Percentiles rank a stretch among this genome's conserved stretches.
These are phyloP conservation scores for Chamaecyparis obtusa DNA, from an alignment of 75 land plant genomes.

Conservation along the genomic window DNA sequence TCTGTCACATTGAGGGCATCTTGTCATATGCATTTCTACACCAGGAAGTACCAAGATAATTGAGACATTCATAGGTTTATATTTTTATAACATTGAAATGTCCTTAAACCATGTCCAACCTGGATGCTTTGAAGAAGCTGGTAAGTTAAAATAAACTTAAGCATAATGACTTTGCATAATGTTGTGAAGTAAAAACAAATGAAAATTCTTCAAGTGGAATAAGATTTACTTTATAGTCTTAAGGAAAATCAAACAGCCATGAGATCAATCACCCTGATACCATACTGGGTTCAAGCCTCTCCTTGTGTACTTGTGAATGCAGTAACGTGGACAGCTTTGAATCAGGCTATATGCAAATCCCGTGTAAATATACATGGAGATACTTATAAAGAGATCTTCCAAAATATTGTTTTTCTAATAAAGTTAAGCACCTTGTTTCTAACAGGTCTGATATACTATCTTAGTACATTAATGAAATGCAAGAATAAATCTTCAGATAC, in stretches of 20 bases:
- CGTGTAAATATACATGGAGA: background rate
- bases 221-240: background rate
- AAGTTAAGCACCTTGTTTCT: background rate
- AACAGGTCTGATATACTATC: background rate
- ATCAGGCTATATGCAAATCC: background rate
- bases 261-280: background rate
- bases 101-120: background rate
- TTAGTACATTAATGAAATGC: background rate
- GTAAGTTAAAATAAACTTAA: background rate
- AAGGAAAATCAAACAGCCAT: background rate
- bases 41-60: background rate
- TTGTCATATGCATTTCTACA: background rate
- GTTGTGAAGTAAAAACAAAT: background rate
- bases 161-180: background rate
- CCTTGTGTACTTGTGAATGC: background rate
- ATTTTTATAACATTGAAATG: background rate
- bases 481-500: background rate
- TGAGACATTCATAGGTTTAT: background rate
- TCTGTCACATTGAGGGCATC: background rate
- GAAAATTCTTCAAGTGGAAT: background rate
- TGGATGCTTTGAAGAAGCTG: background rate
- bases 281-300: background rate
- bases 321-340: background rate
- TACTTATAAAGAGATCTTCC: background rate
- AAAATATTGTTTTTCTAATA: background rate